Evolutionary conservation across 306 rosid genomes (phyloP).

Genomic region (Amphicarpaea edgeworthii): DNA sequence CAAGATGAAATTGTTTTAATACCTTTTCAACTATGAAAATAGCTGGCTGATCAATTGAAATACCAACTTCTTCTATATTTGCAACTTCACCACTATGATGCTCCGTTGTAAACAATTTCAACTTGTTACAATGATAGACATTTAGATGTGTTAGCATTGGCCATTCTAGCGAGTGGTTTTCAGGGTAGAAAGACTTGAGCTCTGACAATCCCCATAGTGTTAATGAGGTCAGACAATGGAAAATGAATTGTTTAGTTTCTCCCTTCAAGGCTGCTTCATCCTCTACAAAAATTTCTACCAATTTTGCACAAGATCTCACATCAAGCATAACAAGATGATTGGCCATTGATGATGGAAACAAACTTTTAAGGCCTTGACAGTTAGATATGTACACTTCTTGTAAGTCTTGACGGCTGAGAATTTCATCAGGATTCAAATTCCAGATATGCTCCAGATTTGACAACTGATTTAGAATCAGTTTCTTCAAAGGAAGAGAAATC

Average conservation of each 20-base stretch:
- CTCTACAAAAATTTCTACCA: slow-evolving; percentile 39
- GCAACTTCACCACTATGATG: not conserved
- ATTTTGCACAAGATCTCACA: slow-evolving; percentile 29
- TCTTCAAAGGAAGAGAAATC: slow-evolving; percentile 22
- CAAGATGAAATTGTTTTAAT: not conserved
- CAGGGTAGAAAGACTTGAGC: slow-evolving; percentile 26
- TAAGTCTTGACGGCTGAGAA: slow-evolving; percentile 15
- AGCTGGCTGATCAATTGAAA: not conserved
- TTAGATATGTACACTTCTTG: not conserved
- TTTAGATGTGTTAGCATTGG: not conserved
- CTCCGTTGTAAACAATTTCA: not conserved
- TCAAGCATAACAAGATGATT: slow-evolving; percentile 26
- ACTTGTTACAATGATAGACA: slow-evolving; percentile 13
- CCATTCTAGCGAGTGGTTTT: not conserved
- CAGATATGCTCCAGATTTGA: slow-evolving; percentile 47
- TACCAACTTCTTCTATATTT: not conserved
- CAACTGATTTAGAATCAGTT: slow-evolving; percentile 33
- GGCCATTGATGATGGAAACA: slow-evolving; percentile 40
- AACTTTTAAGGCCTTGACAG: slow-evolving; percentile 36
- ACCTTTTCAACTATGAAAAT: slow-evolving; percentile 10
- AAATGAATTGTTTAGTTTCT: not conserved
- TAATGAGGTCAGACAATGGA: slow-evolving; percentile 13
- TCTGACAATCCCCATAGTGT: slow-evolving; percentile 1
- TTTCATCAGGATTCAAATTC: slow-evolving; percentile 41
- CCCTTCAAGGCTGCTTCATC: not conserved